Percentiles rank a stretch among this genome's conserved stretches.
Conservation (phyloP, 129 eudicot genomes). For the Mikania micrantha region DNA sequence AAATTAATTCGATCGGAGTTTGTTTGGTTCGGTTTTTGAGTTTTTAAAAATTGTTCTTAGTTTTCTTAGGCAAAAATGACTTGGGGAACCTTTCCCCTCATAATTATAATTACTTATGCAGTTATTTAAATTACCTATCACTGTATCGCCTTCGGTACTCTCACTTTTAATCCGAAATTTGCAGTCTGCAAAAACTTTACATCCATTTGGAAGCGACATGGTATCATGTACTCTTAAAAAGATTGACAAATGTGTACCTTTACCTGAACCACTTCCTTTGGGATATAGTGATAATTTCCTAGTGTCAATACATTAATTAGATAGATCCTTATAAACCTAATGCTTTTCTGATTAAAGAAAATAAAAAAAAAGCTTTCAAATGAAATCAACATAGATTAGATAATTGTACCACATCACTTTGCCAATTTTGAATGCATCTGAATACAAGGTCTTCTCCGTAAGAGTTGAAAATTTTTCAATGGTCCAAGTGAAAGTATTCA, state of each 20-base stretch:
- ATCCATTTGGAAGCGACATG: neutral
- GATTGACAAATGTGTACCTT: conserved; percentile 3
- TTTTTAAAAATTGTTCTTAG: no score
- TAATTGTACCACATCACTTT: conserved; percentile 16
- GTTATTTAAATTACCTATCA: neutral
- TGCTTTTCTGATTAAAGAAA: neutral
- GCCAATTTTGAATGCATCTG: conserved; percentile 20
- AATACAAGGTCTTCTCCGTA: neutral
- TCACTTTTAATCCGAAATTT: conserved; percentile 1
- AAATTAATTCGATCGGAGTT: no score
- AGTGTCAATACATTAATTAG: neutral
- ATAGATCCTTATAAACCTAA: no score
- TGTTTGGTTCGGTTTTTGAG: no score
- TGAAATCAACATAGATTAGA: neutral
- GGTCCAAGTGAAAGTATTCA: conserved; percentile 14
- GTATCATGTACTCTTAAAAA: neutral
- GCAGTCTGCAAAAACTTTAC: conserved; percentile 7
- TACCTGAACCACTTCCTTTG: neutral
- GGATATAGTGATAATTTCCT: conserved; percentile 19
- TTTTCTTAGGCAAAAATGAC: no score
- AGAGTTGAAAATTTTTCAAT: conserved; percentile 4
- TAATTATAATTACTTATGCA: no score
- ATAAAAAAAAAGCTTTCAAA: neutral
- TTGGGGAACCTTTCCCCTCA: no score
- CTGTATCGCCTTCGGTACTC: neutral